Evolutionary conservation across 139 green algal genomes (phyloP).

Genomic region (Chlamydomonas sp.): DNA sequence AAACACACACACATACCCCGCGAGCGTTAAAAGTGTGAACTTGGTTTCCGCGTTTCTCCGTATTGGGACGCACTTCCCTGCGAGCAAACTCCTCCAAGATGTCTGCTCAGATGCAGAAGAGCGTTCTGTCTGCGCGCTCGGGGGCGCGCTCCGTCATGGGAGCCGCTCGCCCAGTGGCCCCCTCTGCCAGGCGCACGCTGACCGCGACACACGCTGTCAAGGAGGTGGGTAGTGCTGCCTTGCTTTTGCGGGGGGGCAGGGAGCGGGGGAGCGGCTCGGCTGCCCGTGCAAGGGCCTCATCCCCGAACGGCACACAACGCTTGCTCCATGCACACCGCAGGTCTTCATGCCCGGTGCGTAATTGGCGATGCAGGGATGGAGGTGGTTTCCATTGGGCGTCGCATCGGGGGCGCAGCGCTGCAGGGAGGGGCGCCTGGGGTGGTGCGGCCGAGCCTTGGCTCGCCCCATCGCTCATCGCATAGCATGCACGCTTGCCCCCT

Average conservation of each 20-base stretch:
- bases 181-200: conserved; percentile 16
- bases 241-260: too few relatives aligned
- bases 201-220: conserved; percentile 19
- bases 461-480: not conserved
- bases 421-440: not conserved
- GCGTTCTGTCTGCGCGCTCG: too few relatives aligned
- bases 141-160: not conserved
- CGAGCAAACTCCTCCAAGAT: too few relatives aligned
- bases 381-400: too few relatives aligned
- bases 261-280: too few relatives aligned
- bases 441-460: not conserved
- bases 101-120: too few relatives aligned
- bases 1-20: too few relatives aligned
- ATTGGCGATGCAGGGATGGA: too few relatives aligned
- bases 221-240: not conserved
- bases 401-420: too few relatives aligned
- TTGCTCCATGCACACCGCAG: not conserved
- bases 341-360: conserved; percentile 14
- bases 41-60: too few relatives aligned
- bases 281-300: not conserved
- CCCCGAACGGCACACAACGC: not conserved
- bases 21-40: too few relatives aligned
- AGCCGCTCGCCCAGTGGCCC: not conserved
- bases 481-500: not conserved
- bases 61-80: too few relatives aligned